phyloP scores from a whole-genome alignment of 2,329 filamentous ascomycete species.

The Tolypocladium ophioglossoides region DNA sequence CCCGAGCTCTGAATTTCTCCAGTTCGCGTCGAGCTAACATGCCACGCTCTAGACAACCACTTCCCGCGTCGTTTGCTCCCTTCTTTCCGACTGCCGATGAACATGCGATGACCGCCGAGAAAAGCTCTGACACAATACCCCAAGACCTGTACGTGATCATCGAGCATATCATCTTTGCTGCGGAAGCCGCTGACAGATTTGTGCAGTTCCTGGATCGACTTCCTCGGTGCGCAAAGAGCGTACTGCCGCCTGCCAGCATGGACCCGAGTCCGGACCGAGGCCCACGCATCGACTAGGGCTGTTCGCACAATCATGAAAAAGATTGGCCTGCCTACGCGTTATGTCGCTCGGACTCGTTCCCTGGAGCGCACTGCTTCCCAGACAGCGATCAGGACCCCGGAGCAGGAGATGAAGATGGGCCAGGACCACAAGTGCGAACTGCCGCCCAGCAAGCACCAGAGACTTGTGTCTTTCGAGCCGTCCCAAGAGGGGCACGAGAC shows the following conservation, averaged over 20 bases:
- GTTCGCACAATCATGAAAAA: not conserved
- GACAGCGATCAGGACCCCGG: not conserved
- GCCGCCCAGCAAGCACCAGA: slow-evolving; percentile 2
- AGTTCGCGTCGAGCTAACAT: not conserved
- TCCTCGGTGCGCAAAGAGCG: not conserved
- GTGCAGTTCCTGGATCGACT: not conserved
- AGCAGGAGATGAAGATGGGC: not conserved
- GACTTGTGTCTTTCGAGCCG: not conserved
- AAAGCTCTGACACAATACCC: too few relatives aligned
- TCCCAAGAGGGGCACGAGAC: not conserved
- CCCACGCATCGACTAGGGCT: not conserved
- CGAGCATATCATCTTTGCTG: not conserved
- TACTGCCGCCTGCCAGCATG: not conserved
- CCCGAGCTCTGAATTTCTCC: not conserved
- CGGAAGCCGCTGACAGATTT: not conserved
- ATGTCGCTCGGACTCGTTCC: not conserved
- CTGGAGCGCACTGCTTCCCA: not conserved
- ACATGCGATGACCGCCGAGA: not conserved
- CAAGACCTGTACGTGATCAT: not conserved
- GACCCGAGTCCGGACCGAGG: not conserved
- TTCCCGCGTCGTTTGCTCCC: not conserved
- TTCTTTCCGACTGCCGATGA: not conserved
- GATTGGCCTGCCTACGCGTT: not conserved
- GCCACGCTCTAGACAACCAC: not conserved
- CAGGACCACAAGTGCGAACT: slow-evolving; percentile 2